Percentiles rank a stretch among this genome's conserved stretches.
These are phyloP conservation scores for Candida glaebosa DNA, from an alignment of 805 yeast species.

Conservation along the genomic window DNA sequence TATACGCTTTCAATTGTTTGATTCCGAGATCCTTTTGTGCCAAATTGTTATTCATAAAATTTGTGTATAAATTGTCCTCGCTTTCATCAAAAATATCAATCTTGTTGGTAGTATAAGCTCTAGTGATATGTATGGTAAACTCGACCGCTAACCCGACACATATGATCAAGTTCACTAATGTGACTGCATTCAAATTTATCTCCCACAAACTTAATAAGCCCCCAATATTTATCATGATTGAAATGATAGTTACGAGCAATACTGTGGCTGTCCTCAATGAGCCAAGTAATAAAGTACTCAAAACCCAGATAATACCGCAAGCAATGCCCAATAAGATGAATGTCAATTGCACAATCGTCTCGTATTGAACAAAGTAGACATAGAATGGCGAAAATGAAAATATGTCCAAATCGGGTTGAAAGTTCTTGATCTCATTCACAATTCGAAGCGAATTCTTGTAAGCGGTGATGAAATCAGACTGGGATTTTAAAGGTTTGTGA, in stretches of 20 bases:
- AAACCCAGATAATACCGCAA: slow-evolving; percentile 44
- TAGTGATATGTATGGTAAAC: slow-evolving; percentile 82
- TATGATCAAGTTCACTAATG: slow-evolving; percentile 85
- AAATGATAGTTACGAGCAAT: slow-evolving; percentile 53
- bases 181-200: slow-evolving; percentile 81
- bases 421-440: slow-evolving; percentile 48
- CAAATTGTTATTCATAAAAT: slow-evolving; percentile 12
- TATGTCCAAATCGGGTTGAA: slow-evolving; percentile 44
- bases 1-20: slow-evolving; percentile 35
- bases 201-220: slow-evolving; percentile 76
- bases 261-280: slow-evolving; percentile 58
- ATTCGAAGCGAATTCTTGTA: slow-evolving; percentile 70
- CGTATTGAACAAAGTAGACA: slow-evolving; percentile 87
- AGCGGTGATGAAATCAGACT: slow-evolving; percentile 78
- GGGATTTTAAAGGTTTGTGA: slow-evolving; percentile 78
- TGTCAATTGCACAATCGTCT: slow-evolving; percentile 58
- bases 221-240: slow-evolving; percentile 69
- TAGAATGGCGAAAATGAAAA: slow-evolving; percentile 94
- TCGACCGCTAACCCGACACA: slow-evolving; percentile 93
- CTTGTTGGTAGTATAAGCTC: slow-evolving; percentile 63
- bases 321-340: slow-evolving; percentile 53
- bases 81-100: slow-evolving; percentile 16
- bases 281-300: slow-evolving; percentile 61
- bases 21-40: slow-evolving; percentile 1
- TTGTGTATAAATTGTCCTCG: slow-evolving; percentile 13